Conservation (phyloP, 352 stramenopile genomes). For the Pythium inflatum region DNA sequence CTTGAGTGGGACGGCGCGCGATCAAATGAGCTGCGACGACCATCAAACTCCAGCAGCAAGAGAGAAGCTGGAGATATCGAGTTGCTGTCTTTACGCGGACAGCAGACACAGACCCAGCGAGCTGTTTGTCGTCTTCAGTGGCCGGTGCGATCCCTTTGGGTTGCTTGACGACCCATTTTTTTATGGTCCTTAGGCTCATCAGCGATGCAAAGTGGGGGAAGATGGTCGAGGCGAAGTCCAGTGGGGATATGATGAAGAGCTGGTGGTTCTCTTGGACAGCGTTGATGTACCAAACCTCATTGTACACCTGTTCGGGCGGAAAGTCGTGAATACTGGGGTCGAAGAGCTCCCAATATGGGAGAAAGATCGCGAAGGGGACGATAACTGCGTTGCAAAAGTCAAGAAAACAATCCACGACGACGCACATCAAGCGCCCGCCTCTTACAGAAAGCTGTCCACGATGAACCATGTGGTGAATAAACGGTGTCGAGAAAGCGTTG, state of each 20-base stretch:
- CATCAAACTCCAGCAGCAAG: background rate
- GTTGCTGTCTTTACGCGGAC: background rate
- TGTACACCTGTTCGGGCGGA: background rate
- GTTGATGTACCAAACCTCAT: slow-evolving; percentile 23
- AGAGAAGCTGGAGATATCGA: background rate
- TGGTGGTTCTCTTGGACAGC: slow-evolving; percentile 17
- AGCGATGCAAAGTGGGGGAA: slow-evolving; percentile 22
- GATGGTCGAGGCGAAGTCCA: slow-evolving; percentile 16
- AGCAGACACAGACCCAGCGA: no score
- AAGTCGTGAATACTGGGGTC: slow-evolving; percentile 2
- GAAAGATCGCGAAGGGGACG: slow-evolving; percentile 18
- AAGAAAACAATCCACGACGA: slow-evolving; percentile 9
- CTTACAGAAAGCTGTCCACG: background rate
- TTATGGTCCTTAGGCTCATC: slow-evolving; percentile 6
- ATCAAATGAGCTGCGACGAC: slow-evolving; percentile 1
- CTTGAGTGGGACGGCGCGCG: background rate
- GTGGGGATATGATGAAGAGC: slow-evolving; percentile 9
- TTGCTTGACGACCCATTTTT: background rate
- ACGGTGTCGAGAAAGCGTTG: slow-evolving; percentile 22
- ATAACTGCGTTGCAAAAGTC: slow-evolving; percentile 23
- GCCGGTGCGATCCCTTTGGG: background rate
- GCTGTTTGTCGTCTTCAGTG: background rate
- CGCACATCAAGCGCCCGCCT: background rate
- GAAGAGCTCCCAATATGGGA: slow-evolving; percentile 8
- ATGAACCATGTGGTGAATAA: slow-evolving; percentile 2